Percentiles rank a stretch among this genome's conserved stretches.
Evolutionary conservation across 805 yeast species (phyloP).

Genomic region (Osmozyma mogii): DNA sequence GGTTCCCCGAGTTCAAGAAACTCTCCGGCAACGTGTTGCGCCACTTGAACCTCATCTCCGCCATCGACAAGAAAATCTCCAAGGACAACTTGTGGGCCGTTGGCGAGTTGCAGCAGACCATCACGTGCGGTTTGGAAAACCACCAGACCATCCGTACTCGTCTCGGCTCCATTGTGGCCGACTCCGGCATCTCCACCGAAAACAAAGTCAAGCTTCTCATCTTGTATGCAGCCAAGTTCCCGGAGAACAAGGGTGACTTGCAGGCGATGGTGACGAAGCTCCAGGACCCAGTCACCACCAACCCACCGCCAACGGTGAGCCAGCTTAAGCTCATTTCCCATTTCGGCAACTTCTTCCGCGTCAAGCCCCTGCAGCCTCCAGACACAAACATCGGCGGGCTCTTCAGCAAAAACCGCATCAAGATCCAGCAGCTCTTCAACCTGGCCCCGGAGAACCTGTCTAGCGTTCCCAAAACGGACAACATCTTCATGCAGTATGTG

Average conservation of each 20-base stretch:
- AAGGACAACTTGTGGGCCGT: constrained; percentile 66
- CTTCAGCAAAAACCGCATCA: constrained; percentile 27
- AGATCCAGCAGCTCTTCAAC: constrained; percentile 23
- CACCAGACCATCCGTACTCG: constrained; percentile 38
- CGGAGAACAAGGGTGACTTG: constrained; percentile 25
- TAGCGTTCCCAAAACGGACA: constrained; percentile 37
- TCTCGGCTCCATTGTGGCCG: constrained; percentile 45
- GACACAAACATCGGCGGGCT: constrained; percentile 19
- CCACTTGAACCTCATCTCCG: constrained; percentile 86
- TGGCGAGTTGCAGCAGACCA: constrained; percentile 83
- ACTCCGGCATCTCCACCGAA: constrained; percentile 35
- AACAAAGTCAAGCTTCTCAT: constrained; percentile 67
- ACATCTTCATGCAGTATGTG: constrained; percentile 84
- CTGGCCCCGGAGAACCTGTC: constrained; percentile 12
- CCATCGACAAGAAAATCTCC: constrained; percentile 69
- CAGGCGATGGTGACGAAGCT: constrained; percentile 19
- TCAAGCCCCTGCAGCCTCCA: not conserved
- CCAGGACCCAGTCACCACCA: constrained; percentile 20
- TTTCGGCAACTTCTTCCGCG: constrained; percentile 18
- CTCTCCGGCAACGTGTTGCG: constrained; percentile 83
- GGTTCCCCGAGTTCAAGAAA: constrained; percentile 89
- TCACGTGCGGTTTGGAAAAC: constrained; percentile 47
- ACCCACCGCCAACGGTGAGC: constrained; percentile 25
- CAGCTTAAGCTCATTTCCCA: constrained; percentile 25
- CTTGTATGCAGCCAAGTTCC: constrained; percentile 68